phyloP scores from a whole-genome alignment of 768 basidiomycete genomes.

The Leucogyrophana mollusca region DNA sequence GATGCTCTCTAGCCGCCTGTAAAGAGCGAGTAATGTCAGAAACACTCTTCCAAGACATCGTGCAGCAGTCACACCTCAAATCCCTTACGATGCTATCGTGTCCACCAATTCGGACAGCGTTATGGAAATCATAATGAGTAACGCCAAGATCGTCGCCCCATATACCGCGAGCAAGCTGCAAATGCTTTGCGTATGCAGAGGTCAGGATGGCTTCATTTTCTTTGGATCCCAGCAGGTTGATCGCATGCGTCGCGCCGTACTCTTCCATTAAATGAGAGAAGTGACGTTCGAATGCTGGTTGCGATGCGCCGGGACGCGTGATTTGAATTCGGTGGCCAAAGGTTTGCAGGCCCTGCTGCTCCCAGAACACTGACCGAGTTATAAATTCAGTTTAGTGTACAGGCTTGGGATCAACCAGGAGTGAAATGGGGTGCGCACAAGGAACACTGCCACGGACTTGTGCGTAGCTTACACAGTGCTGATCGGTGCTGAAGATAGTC shows the following conservation, averaged over 20 bases:
- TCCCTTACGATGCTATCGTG: constrained; percentile 85
- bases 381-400: constrained; percentile 11
- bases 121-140: constrained; percentile 95
- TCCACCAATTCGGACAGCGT: constrained; percentile 72
- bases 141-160: constrained; percentile 72
- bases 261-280: constrained; percentile 83
- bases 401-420: constrained; percentile 1
- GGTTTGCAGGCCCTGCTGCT: constrained; percentile 93
- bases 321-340: constrained; percentile 95
- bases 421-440: constrained; percentile 51
- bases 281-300: constrained; percentile 96
- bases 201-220: constrained; percentile 90
- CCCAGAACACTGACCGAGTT: constrained; percentile 86
- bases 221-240: constrained; percentile 89
- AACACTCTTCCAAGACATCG: constrained; percentile 5
- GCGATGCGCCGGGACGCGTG: constrained; percentile 91
- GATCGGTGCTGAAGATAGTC: constrained; percentile 82
- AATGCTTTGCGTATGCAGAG: constrained; percentile 77
- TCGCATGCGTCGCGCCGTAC: constrained; percentile 81
- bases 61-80: constrained; percentile 46
- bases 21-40: constrained; percentile 7
- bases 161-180: constrained; percentile 60
- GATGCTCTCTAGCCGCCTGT: constrained; percentile 62
- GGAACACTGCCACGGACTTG: constrained; percentile 97
- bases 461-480: constrained; percentile 86